Evolutionary conservation across 176 grass and related monocot genomes (phyloP).

Genomic region (Juncus inflexus): DNA sequence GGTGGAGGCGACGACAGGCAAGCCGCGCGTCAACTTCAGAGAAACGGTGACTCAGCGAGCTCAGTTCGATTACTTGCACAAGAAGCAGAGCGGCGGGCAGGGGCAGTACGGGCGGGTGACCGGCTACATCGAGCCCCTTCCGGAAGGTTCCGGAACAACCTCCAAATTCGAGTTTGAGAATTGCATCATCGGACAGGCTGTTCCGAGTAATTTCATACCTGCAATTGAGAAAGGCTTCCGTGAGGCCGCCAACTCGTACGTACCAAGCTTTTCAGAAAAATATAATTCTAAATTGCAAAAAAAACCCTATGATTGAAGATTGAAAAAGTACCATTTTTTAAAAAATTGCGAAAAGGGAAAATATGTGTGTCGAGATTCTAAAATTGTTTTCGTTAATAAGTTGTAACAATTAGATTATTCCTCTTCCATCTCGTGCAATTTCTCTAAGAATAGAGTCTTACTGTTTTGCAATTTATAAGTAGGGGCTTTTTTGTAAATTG

Average conservation of each 20-base stretch:
- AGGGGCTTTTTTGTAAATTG: too few relatives aligned
- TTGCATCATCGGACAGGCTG: conserved; percentile 81
- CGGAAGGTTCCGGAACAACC: conserved; percentile 38
- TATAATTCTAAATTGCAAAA: too few relatives aligned
- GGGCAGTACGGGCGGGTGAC: conserved; percentile 98
- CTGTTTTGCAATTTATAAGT: too few relatives aligned
- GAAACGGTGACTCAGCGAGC: conserved; percentile 86
- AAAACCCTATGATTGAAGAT: too few relatives aligned
- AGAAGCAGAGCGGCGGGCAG: conserved; percentile 97
- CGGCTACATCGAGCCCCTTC: conserved; percentile 93
- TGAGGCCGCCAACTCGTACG: conserved; percentile 97
- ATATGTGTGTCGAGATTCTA: too few relatives aligned
- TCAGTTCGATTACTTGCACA: conserved; percentile 97
- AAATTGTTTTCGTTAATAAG: too few relatives aligned
- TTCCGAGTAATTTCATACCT: conserved; percentile 88
- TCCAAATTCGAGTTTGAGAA: conserved; percentile 94
- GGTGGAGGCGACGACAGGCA: conserved; percentile 31
- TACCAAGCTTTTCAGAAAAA: too few relatives aligned
- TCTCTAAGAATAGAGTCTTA: too few relatives aligned
- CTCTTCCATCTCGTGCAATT: too few relatives aligned
- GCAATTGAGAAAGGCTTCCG: conserved; percentile 96
- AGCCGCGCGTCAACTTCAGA: conserved; percentile 91
- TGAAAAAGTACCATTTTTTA: too few relatives aligned
- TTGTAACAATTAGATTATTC: too few relatives aligned
- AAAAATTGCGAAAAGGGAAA: too few relatives aligned